Conservation (phyloP, 2,329 filamentous ascomycete genomes). For the Colletotrichum chrysophilum region DNA sequence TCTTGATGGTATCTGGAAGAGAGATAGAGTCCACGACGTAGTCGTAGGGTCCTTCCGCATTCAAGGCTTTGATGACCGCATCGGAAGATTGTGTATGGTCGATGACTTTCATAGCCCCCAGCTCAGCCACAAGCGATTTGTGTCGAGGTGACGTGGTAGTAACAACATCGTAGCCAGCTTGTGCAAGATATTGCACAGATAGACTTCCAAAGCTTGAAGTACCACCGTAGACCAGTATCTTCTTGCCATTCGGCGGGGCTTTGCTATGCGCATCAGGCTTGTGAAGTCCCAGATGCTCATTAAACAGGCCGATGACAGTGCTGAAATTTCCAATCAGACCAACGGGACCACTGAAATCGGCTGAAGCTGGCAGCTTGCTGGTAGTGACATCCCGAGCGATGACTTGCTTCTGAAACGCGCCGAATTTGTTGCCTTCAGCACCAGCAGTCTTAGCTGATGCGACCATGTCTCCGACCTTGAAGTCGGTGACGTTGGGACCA, state of each 20-base stretch:
- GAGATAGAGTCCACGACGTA: constrained; percentile 32
- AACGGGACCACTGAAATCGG: constrained; percentile 27
- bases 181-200: constrained; percentile 48
- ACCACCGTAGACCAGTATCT: constrained; percentile 49
- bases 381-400: constrained; percentile 26
- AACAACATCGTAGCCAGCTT: constrained; percentile 49
- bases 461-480: constrained; percentile 30
- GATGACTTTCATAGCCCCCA: constrained; percentile 49
- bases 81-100: constrained; percentile 42
- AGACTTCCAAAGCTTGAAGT: constrained; percentile 49
- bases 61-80: constrained; percentile 24
- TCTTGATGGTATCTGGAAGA: constrained; percentile 24
- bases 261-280: constrained; percentile 25
- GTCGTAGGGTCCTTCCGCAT: constrained; percentile 30
- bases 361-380: constrained; percentile 29
- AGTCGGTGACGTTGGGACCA: constrained; percentile 24
- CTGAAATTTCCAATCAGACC: constrained; percentile 28
- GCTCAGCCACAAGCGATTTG: constrained; percentile 42
- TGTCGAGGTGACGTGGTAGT: constrained; percentile 47
- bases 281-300: constrained; percentile 26
- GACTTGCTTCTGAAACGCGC: constrained; percentile 4
- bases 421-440: constrained; percentile 2
- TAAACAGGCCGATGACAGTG: constrained; percentile 28
- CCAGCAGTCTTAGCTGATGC: neutral
- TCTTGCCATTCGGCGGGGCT: constrained; percentile 26